A percentile compares a stretch with the other conserved stretches of the same genome.
Conservation (phyloP, 2,329 filamentous ascomycete species). For the Penicillium sp. region DNA sequence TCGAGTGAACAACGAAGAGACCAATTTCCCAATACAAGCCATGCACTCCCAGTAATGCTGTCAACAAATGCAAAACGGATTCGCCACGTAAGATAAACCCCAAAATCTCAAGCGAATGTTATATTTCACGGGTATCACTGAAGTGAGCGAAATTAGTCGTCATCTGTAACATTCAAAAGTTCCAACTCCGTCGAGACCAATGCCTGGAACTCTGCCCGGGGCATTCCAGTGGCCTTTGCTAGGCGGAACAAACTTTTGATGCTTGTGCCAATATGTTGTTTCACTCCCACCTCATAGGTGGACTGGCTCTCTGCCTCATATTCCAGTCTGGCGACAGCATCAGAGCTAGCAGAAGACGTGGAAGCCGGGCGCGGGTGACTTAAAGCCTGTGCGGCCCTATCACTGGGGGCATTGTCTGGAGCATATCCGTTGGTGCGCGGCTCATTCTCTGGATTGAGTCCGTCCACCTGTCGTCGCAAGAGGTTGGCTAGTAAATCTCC, state of each 20-base stretch:
- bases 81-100: conserved; percentile 5
- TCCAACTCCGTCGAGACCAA: conserved; percentile 61
- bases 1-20: background rate
- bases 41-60: conserved; percentile 6
- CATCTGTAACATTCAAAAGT: conserved; percentile 56
- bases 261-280: conserved; percentile 63
- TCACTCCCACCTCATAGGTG: conserved; percentile 59
- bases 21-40: background rate
- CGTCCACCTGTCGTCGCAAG: conserved; percentile 41
- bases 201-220: conserved; percentile 58
- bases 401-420: conserved; percentile 18
- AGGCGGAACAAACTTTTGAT: conserved; percentile 64
- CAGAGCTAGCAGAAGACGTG: conserved; percentile 43
- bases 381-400: conserved; percentile 31
- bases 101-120: conserved; percentile 9
- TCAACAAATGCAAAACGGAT: conserved; percentile 4
- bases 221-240: conserved; percentile 59
- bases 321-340: conserved; percentile 54
- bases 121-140: conserved; percentile 26
- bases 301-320: conserved; percentile 52
- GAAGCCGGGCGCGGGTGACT: conserved; percentile 47
- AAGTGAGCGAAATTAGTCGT: conserved; percentile 32
- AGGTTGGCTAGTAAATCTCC: conserved; percentile 50
- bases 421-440: conserved; percentile 26
- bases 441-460: conserved; percentile 17